These are phyloP conservation scores for Corylus avellana DNA, from an alignment of 306 rosid genomes.

Conservation along the genomic window DNA sequence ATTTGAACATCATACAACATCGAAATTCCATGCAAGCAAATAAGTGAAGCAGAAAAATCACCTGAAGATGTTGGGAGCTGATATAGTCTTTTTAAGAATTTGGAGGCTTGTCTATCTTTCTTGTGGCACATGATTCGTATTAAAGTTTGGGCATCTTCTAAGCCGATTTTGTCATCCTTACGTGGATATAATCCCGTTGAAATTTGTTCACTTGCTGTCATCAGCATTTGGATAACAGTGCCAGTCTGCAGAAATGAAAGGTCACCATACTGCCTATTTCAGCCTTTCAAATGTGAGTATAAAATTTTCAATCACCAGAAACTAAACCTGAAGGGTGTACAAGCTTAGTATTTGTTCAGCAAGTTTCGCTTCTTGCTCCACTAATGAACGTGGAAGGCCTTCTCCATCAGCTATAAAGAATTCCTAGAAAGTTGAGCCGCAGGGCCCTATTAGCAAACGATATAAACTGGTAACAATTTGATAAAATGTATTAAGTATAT, in stretches of 20 bases:
- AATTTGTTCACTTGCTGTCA: conserved; percentile 48
- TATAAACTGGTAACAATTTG: not conserved
- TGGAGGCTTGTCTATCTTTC: conserved; percentile 55
- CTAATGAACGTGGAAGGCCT: conserved; percentile 52
- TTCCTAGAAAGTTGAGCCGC: conserved; percentile 37
- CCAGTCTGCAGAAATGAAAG: conserved; percentile 41
- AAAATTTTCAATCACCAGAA: conserved; percentile 1
- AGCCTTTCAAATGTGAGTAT: conserved; percentile 2
- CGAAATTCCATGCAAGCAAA: not conserved
- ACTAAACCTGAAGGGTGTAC: conserved; percentile 54
- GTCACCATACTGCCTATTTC: conserved; percentile 9
- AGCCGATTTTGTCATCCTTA: conserved; percentile 19
- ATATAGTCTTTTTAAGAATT: conserved; percentile 47
- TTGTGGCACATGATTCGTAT: conserved; percentile 58
- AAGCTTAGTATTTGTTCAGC: conserved; percentile 46
- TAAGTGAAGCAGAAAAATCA: conserved; percentile 10
- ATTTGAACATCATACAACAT: not conserved
- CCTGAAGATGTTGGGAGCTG: conserved; percentile 62
- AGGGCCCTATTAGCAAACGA: not conserved
- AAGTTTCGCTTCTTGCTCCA: conserved; percentile 47
- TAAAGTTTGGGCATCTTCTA: conserved; percentile 44
- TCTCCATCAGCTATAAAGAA: conserved; percentile 57
- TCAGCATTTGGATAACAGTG: conserved; percentile 51
- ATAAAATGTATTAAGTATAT: not conserved
- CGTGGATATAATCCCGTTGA: conserved; percentile 38